Evolutionary conservation across 148 eudicot genomes (phyloP).

Genomic region (Rhododendron henanense): DNA sequence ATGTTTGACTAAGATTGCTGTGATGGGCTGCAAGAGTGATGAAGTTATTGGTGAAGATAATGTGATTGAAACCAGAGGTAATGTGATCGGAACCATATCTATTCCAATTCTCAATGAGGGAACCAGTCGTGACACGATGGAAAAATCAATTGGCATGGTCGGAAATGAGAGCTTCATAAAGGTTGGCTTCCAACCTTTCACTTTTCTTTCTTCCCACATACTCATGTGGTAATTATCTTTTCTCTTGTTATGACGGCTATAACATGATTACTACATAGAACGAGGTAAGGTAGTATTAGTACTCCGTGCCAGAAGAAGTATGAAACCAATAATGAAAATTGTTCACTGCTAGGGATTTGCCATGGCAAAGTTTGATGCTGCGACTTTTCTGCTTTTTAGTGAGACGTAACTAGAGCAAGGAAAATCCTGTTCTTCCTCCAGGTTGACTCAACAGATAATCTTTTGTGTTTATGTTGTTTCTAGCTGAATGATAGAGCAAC

Average conservation of each 20-base stretch:
- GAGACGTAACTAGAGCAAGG: background rate
- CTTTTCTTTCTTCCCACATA: background rate
- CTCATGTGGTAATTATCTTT: background rate
- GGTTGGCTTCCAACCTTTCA: constrained; percentile 23
- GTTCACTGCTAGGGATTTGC: background rate
- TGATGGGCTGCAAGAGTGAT: too few species aligned
- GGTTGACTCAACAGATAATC: constrained; percentile 1
- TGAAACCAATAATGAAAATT: background rate
- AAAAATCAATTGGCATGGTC: constrained; percentile 11
- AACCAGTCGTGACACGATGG: constrained; percentile 12
- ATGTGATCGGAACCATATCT: constrained; percentile 16
- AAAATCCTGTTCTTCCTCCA: background rate
- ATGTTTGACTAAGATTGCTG: too few species aligned
- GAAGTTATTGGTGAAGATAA: constrained; percentile 4
- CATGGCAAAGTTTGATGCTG: background rate
- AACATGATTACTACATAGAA: background rate
- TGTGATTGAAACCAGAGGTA: background rate
- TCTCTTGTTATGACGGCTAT: background rate
- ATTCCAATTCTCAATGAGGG: constrained; percentile 27
- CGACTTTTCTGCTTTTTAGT: background rate
- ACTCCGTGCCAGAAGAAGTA: background rate
- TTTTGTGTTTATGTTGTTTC: constrained; percentile 1
- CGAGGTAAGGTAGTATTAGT: background rate
- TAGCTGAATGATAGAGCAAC: background rate
- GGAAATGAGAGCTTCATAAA: constrained; percentile 16